Conservation (phyloP, 352 stramenopile genomes). For the Globisporangium radiosum region DNA sequence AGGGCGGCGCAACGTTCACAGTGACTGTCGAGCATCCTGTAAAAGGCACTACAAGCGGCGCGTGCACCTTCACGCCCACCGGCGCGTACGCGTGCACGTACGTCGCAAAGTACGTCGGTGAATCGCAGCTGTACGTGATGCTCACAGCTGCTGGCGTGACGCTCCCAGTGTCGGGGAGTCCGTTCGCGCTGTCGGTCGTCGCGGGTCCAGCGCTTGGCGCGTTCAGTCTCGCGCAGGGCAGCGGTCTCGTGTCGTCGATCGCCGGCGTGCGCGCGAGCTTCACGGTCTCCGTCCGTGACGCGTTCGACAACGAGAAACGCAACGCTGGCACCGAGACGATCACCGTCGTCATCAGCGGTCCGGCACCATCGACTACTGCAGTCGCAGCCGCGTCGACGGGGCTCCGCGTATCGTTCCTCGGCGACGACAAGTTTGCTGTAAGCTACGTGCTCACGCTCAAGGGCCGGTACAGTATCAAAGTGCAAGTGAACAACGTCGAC, state of each 20-base stretch:
- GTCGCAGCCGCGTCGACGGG: conserved; percentile 14
- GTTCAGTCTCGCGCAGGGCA: conserved; percentile 29
- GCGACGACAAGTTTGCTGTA: conserved; percentile 31
- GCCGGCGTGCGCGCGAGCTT: conserved; percentile 42
- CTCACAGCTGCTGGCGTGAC: conserved; percentile 14
- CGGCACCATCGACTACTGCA: conserved; percentile 15
- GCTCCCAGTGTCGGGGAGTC: conserved; percentile 31
- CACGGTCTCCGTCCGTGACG: conserved; percentile 44
- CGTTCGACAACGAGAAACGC: conserved; percentile 51
- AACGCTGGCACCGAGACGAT: conserved; percentile 50
- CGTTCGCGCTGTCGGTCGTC: conserved; percentile 40
- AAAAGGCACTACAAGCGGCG: conserved; percentile 29
- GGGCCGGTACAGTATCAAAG: conserved; percentile 36
- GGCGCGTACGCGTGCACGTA: conserved; percentile 64
- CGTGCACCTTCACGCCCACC: conserved; percentile 46
- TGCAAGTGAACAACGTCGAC: conserved; percentile 32
- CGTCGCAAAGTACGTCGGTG: conserved; percentile 35
- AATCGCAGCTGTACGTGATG: conserved; percentile 26
- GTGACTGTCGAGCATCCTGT: conserved; percentile 29
- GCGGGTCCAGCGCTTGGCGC: conserved; percentile 45
- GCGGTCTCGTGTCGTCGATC: conserved; percentile 42
- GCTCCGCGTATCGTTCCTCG: conserved; percentile 23
- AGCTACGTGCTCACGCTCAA: conserved; percentile 36
- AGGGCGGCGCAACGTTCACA: conserved; percentile 31
- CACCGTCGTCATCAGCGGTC: conserved; percentile 26